Evolutionary conservation across 1,284 basidiomycete species (phyloP).

Genomic region (Leccinum pachyderme): DNA sequence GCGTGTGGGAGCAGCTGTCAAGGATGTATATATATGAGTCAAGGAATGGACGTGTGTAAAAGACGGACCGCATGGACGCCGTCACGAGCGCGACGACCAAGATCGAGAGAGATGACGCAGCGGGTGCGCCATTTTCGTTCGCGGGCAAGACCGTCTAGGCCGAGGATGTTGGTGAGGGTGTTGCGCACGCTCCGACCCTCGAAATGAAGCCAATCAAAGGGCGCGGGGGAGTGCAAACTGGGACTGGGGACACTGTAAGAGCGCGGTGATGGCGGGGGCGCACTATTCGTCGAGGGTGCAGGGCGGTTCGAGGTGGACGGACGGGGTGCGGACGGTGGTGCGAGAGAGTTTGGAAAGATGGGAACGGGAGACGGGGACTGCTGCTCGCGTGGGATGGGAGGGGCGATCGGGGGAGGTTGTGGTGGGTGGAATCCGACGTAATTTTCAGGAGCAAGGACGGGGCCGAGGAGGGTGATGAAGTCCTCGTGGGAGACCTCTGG

Average conservation of each 20-base stretch:
- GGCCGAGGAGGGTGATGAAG: conserved; percentile 73
- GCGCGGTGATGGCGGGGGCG: conserved; percentile 6
- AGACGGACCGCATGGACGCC: conserved; percentile 70
- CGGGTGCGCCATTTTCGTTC: conserved; percentile 78
- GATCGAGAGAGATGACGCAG: conserved; percentile 75
- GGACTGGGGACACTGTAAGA: conserved; percentile 27
- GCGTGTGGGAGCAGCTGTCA: conserved; percentile 71
- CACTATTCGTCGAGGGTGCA: conserved; percentile 11
- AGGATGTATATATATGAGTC: background rate
- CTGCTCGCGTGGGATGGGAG: conserved; percentile 27
- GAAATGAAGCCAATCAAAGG: conserved; percentile 82
- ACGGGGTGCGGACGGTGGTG: conserved; percentile 33
- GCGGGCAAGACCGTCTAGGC: conserved; percentile 72
- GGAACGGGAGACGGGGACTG: conserved; percentile 36
- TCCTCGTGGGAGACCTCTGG: conserved; percentile 83
- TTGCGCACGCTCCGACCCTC: conserved; percentile 75
- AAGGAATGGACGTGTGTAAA: background rate
- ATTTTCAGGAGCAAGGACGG: conserved; percentile 75
- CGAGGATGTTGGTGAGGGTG: conserved; percentile 71
- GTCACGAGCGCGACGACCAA: conserved; percentile 66
- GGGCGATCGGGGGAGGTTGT: conserved; percentile 15
- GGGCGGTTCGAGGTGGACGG: conserved; percentile 27
- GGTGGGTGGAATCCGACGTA: conserved; percentile 38
- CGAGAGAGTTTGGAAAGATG: conserved; percentile 37
- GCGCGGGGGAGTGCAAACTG: conserved; percentile 60